A percentile compares a stretch with the other conserved stretches of the same genome.
Conservation (phyloP, 73 alveolate genomes). For the Durusdinium trenchii region DNA sequence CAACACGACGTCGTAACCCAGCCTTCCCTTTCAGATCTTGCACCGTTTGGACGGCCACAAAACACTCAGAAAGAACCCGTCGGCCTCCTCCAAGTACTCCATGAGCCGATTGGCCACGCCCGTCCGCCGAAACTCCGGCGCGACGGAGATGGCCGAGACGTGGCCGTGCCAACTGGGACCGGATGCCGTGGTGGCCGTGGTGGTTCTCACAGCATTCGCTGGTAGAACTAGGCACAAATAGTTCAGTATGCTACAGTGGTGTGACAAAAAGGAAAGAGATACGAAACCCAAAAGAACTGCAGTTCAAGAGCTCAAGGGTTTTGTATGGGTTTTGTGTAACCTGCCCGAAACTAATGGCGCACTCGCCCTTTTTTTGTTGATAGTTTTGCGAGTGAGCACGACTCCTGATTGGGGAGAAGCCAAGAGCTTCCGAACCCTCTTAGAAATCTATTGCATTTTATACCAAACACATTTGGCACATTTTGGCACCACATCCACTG, state of each 20-base stretch:
- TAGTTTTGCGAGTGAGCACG: too few relatives aligned
- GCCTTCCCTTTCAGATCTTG: too few relatives aligned
- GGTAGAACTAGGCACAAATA: not conserved
- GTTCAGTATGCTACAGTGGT: not conserved
- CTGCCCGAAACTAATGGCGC: too few relatives aligned
- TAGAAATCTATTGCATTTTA: too few relatives aligned
- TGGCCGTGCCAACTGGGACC: slow-evolving; percentile 99
- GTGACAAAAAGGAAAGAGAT: not conserved
- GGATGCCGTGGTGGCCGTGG: not conserved
- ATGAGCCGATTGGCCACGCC: slow-evolving; percentile 98
- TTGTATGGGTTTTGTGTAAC: too few relatives aligned
- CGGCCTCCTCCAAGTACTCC: slow-evolving; percentile 98
- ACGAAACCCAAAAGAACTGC: not conserved
- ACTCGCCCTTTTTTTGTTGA: too few relatives aligned
- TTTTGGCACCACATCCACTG: too few relatives aligned
- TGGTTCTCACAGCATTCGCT: not conserved
- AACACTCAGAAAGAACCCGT: not conserved
- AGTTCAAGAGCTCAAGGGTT: not conserved
- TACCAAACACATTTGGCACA: too few relatives aligned
- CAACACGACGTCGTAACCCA: too few relatives aligned
- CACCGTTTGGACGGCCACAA: not conserved
- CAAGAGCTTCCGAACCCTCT: too few relatives aligned
- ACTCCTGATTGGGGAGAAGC: too few relatives aligned
- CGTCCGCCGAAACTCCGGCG: slow-evolving; percentile 98
- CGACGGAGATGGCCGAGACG: slow-evolving; percentile 99